Base-by-base conservation (phyloP, 805 yeast genomes). In the Saturnispora halmiae region DNA sequence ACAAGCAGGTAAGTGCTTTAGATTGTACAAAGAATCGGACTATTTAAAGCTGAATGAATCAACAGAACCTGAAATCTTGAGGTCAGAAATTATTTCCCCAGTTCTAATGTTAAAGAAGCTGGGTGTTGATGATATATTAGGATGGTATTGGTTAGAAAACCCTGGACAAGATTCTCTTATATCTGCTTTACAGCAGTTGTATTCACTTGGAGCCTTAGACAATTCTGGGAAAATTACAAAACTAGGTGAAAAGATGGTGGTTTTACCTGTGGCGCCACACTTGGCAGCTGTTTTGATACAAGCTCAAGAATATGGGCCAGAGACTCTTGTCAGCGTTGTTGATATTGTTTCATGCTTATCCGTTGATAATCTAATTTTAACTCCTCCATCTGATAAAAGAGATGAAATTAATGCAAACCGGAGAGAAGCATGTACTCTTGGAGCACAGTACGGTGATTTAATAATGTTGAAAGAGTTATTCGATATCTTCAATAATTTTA, bases 321-420 rank as follows among this genome's bases (percentile, higher is more conserved):
- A 38, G 15, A 69, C 70, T 2, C 60, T 86, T 5, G 62, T 63
- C 2, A 74, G 80, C 1, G 95, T 84, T 1, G 69, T 90, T 21
- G 97, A 90, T 55, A 85, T 92, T 40, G 94, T 84, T 2, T 77
- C 97, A 0, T 90, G 97, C 61, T 68, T 92, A 19, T 85, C 95
- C 13, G 96, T 92, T 5, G 96, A 90, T 50, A 92, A 90, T 54
- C 67, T 92, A 52, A 60, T 92, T 20, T 54, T 84, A 51, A 85
- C 82, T 47, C 94, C 96, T 1, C 70, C 78, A 36, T 78, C 82
- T 2, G 95, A 87, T 40, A 64, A 69, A 40, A 68, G 97, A 46
- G 96, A 92, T 51, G 95, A 82, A 44, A 74, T 90, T 16, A 85
- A 84, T 60, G 85, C 77, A 54, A 73, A 70, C 49, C 69, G 96